phyloP scores from a whole-genome alignment of 192 early-diverging fungal species.

The Entrophospora sp. region DNA sequence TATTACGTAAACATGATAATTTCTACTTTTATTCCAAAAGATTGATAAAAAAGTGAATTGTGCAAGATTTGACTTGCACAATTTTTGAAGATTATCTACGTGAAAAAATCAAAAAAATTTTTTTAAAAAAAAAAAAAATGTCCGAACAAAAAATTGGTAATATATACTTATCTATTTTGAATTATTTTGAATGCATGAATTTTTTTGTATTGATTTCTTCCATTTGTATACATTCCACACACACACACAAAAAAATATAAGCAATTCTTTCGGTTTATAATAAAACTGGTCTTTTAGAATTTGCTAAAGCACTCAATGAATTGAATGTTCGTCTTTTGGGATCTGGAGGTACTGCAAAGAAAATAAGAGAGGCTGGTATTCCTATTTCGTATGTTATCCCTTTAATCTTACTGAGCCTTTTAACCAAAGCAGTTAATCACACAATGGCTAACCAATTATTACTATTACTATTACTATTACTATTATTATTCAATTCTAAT shows the following conservation, averaged over 20 bases:
- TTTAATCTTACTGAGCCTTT: background rate
- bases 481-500: background rate
- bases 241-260: no score
- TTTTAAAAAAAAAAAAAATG: background rate
- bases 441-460: no score
- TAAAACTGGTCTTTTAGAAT: constrained; percentile 88
- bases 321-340: constrained; percentile 80
- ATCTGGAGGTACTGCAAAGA: constrained; percentile 91
- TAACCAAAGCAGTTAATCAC: no score
- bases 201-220: background rate
- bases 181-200: background rate
- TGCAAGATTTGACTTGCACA: no score
- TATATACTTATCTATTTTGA: background rate
- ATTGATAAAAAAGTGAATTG: no score
- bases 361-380: constrained; percentile 80
- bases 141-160: background rate
- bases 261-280: constrained; percentile 94
- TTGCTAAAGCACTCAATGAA: constrained; percentile 71
- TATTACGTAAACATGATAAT: no score
- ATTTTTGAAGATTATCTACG: no score
- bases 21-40: no score
- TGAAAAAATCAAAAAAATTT: no score
- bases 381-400: constrained; percentile 60
- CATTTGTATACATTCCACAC: no score
- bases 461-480: no score